Base-by-base conservation (phyloP, 768 basidiomycete genomes). In the Infundibulicybe gibba region DNA sequence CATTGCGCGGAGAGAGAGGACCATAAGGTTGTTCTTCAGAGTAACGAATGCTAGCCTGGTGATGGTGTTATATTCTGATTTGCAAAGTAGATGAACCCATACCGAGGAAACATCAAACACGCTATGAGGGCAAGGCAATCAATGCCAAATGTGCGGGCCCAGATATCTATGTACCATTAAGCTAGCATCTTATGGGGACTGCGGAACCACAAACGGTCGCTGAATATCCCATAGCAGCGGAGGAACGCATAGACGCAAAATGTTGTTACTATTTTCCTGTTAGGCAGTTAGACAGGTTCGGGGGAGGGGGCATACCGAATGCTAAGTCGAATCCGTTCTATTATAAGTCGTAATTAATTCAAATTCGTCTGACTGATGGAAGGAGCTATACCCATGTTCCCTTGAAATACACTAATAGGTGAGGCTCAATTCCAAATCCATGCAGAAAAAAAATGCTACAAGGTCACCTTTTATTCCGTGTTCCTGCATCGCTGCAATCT, bases 271-370 rank as follows among this genome's bases (percentile, higher is more conserved):
- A 43, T 30, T 14, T 34, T 14, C 17, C 37, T 37, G 11, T 47
- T 46, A 43, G 50, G 42, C 44, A 31, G 31, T 14, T 25, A 41
- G 11, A 31, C n/a, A 38, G 35, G 44, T 8, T 37, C 31, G 39
- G 25, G 38, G 17, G n/a, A 17, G 31, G 20, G 31, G 39, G 61
- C 74, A 14, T 48, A 90, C 88, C 84, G 66, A 97, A 94, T 40
- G 90, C 89, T 44, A 95, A 54, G 63, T 97, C 94, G 61, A 97
- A 97, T 1, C 93, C 93, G 53, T 97, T 95, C 88, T 87, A 56
- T 14, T 14, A 19, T 5, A 14, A 37, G 54, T 53, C 55, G 25
- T 8, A 31, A 31, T 48, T 39, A 20, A 32, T 19, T 48, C 45
- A 20, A 6, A n/a, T 42, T 3, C 8, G 42, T 9, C 15, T 15